phyloP scores from a whole-genome alignment of 73 alveolate species.

The Loxodes magnus region DNA sequence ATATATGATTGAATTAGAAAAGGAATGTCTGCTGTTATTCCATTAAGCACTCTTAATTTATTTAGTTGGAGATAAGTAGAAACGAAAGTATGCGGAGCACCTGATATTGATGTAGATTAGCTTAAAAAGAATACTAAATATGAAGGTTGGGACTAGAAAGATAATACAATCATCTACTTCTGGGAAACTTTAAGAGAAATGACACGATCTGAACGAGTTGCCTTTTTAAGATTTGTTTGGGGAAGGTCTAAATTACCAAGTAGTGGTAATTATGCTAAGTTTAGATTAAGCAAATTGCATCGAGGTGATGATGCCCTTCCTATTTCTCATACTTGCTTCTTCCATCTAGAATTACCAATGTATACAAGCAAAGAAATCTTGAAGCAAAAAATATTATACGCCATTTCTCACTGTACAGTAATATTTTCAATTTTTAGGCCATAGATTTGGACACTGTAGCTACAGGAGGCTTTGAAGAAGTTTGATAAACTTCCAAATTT shows the following conservation, averaged over 20 bases:
- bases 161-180: constrained; percentile 43
- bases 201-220: constrained; percentile 51
- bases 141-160: constrained; percentile 54
- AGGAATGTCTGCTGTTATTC: constrained; percentile 64
- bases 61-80: constrained; percentile 75
- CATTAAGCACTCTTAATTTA: constrained; percentile 40
- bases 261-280: constrained; percentile 38
- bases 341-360: constrained; percentile 58
- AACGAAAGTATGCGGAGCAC: constrained; percentile 78
- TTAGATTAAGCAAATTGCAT: constrained; percentile 22
- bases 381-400: constrained; percentile 54
- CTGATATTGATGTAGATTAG: constrained; percentile 54
- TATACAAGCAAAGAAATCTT: constrained; percentile 57
- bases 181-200: constrained; percentile 64
- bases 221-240: constrained; percentile 71
- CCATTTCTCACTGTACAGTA: constrained; percentile 79
- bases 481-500: no score
- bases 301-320: constrained; percentile 54
- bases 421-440: no score
- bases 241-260: constrained; percentile 77
- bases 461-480: no score
- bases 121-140: constrained; percentile 65
- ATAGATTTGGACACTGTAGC: no score
- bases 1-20: constrained; percentile 49
- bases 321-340: constrained; percentile 73